Percentiles rank a stretch among this genome's conserved stretches.
Conservation (phyloP, 106 monocot genomes). For the Acorus calamus region DNA sequence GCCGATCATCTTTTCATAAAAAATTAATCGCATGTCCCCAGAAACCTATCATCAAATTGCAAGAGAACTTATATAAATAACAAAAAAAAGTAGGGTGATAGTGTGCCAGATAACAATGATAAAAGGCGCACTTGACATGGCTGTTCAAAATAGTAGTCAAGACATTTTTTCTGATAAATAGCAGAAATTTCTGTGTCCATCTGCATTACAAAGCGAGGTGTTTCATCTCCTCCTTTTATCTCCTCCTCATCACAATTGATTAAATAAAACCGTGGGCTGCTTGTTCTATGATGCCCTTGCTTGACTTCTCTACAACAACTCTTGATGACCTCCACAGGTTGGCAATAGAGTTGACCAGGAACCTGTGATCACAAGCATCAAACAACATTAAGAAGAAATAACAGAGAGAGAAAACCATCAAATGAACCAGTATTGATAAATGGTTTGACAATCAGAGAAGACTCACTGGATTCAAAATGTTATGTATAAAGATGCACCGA, state of each 20-base stretch:
- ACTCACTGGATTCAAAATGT: too few relatives aligned
- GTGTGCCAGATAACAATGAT: too few relatives aligned
- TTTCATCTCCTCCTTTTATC: constrained; percentile 8
- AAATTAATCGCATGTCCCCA: constrained; percentile 44
- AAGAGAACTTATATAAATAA: neutral
- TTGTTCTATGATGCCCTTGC: constrained; percentile 19
- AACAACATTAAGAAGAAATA: neutral
- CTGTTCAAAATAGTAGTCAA: constrained; percentile 45
- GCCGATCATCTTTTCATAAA: constrained; percentile 51
- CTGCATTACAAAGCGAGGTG: constrained; percentile 28
- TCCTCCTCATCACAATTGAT: constrained; percentile 10
- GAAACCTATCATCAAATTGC: constrained; percentile 19
- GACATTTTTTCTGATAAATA: constrained; percentile 42
- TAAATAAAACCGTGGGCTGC: constrained; percentile 34
- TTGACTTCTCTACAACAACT: constrained; percentile 31
- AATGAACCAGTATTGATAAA: too few relatives aligned
- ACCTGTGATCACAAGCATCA: constrained; percentile 10
- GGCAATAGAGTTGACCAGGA: constrained; percentile 29
- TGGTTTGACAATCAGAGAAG: too few relatives aligned
- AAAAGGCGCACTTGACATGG: constrained; percentile 30
- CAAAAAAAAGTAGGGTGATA: neutral
- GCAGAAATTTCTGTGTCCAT: constrained; percentile 50
- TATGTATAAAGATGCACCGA: too few relatives aligned
- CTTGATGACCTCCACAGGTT: constrained; percentile 30
- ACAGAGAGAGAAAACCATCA: too few relatives aligned